Conservation (phyloP, 495 filamentous ascomycete genomes). For the Annulohypoxylon moriforme region DNA sequence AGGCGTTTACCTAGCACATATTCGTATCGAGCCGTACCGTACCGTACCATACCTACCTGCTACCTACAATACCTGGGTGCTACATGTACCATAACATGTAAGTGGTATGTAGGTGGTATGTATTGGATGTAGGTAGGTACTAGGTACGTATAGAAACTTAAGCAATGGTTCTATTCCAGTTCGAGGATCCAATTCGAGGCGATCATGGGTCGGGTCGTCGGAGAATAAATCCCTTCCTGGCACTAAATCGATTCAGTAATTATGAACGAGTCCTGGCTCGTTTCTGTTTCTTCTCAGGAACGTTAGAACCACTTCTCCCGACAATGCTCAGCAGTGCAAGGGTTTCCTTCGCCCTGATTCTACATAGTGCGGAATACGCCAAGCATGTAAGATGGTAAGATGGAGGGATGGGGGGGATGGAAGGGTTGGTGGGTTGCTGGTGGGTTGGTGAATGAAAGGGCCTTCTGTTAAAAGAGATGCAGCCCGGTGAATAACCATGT, state of each 20-base stretch:
- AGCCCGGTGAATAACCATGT: constrained; percentile 44
- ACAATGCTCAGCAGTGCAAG: constrained; percentile 23
- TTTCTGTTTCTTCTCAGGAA: neutral
- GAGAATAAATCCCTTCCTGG: constrained; percentile 13
- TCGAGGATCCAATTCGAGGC: constrained; percentile 1
- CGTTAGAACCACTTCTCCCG: constrained; percentile 24
- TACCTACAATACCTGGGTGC: too few species aligned
- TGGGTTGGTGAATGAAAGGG: constrained; percentile 18
- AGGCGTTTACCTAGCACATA: neutral
- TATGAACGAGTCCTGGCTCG: constrained; percentile 9
- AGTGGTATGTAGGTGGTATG: neutral
- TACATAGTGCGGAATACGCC: constrained; percentile 8
- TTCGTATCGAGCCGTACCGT: neutral
- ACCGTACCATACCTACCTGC: neutral
- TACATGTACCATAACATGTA: too few species aligned
- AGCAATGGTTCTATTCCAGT: neutral
- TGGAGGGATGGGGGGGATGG: constrained; percentile 16
- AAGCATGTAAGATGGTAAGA: constrained; percentile 35
- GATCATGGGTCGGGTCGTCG: constrained; percentile 8
- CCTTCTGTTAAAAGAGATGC: constrained; percentile 34
- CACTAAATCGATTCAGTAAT: constrained; percentile 14
- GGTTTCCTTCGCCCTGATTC: constrained; percentile 21
- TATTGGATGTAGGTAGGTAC: neutral
- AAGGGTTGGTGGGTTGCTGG: constrained; percentile 27
- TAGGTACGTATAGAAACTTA: neutral